Conservation (phyloP, 768 basidiomycete genomes). For the Tephrocybe sp. region DNA sequence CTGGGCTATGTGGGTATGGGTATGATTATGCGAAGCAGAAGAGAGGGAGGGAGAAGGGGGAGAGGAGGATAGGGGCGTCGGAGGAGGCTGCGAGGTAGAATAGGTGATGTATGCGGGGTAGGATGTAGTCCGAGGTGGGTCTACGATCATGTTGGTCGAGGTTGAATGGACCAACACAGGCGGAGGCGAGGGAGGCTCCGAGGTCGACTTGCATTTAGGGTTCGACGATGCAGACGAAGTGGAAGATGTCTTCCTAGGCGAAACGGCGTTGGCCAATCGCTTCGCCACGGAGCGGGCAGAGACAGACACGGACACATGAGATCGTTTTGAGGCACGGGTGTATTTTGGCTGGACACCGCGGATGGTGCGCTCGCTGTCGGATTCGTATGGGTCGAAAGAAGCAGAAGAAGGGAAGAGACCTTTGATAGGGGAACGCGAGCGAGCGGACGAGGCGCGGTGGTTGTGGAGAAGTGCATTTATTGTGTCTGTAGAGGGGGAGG, state of each 20-base stretch:
- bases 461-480: slow-evolving; percentile 15
- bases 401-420: slow-evolving; percentile 21
- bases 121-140: background rate
- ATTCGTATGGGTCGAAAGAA: slow-evolving; percentile 7
- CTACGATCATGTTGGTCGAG: too few relatives aligned
- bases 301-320: background rate
- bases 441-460: slow-evolving; percentile 17
- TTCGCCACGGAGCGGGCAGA: background rate
- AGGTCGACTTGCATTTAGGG: too few relatives aligned
- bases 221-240: background rate
- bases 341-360: slow-evolving; percentile 3
- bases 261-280: background rate
- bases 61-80: too few relatives aligned
- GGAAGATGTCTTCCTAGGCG: background rate
- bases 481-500: slow-evolving; percentile 3
- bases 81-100: background rate
- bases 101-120: slow-evolving; percentile 15
- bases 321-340: background rate
- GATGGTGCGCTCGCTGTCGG: slow-evolving; percentile 12
- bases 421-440: slow-evolving; percentile 28
- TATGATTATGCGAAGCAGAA: too few relatives aligned
- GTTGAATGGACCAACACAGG: background rate
- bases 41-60: too few relatives aligned
- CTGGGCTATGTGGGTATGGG: too few relatives aligned
- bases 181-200: background rate